Evolutionary conservation across 108 stramenopile genomes (phyloP), one percentile per base, ranked within the genome.

Genomic region (Cyclotella choctawhatcheeana): DNA sequence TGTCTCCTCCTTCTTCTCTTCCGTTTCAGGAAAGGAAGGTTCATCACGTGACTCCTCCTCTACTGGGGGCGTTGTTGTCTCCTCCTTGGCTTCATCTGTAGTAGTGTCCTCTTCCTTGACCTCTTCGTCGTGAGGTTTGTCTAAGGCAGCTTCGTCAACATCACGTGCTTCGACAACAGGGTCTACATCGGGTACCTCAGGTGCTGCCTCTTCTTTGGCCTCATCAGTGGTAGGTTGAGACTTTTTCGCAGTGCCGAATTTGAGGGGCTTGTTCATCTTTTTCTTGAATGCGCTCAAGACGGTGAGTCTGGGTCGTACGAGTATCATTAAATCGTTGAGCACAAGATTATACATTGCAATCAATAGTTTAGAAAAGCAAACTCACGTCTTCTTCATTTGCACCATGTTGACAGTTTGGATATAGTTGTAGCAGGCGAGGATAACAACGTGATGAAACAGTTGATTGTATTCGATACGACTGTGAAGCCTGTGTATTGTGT

Each of bases 111-210:
- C 63, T 0, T 30, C 35, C 26, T 44, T 30, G 20, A 0, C 44
- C 27, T 27, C n/a, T n/a, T n/a, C 53, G 2, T 34, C 34, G 6
- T 64, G 62, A 17, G 65, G 51, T 21, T 18, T 54, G 22, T 40
- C 63, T 4, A 64, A 34, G 1, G 69, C 44, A 14, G 44, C 72
- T 29, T 44, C 48, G 25, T 50, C 70, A 33, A 55, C 69, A 40
- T 79, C 77, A 34, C 77, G 70, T 27, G 64, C 70, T 61, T 79
- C 77, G 70, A 79, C 71, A 18, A 79, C 53, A 20, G 77, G 67
- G 37, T 76, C 77, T 16, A 32, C 70, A 18, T 61, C 64, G 1
- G 22, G 14, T 25, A 25, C 52, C 21, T 2, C 53, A 40, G 22
- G 32, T 21, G 27, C 25, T 16, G 18, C 40, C 37, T 40, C 35